Evolutionary conservation across 306 rosid species (phyloP), one percentile per base, ranked within the genome.

Genomic region (Trifolium repens): DNA sequence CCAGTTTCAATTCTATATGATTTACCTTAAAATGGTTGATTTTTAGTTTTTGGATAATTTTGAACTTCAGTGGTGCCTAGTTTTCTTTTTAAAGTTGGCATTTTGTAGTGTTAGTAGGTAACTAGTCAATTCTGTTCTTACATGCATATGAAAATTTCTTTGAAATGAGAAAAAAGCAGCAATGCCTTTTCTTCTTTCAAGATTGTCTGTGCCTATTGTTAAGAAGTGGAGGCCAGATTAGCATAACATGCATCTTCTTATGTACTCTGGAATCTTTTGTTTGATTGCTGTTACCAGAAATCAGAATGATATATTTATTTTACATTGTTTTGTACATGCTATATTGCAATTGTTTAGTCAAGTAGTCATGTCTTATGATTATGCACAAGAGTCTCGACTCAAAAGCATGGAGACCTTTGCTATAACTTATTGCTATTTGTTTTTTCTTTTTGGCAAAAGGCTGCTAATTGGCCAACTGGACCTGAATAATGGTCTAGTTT

Each of bases 391-490:
- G 72, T 47, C 60, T 71, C 69, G 37, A 11, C n/a, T 63, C 52
- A 52, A 75, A 37, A 75, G 82, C 43, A 65, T 70, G 73, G 63
- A 59, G 69, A 42, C 79, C 74, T n/a, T n/a, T n/a, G n/a, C n/a
- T n/a, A n/a, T n/a, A n/a, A n/a, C n/a, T n/a, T n/a, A n/a, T n/a
- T n/a, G n/a, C n/a, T n/a, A n/a, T 64, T 46, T 58, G 59, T 71
- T 77, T 16, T 22, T 60, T 74, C 65, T 77, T 61, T 78, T 55
- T 57, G 73, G 55, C 76, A 54, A 19, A 16, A 27, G 5, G 13
- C 65, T 59, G 55, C 24, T 54, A 42, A 57, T 43, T 68, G 40
- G 10, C 58, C 75, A 74, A 66, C 76, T 52, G 26, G 71, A 43
- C 80, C 74, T 44, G 32, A 72, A 72, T 71, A 54, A 52, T 70